Base-by-base conservation (phyloP, 306 rosid genomes). In the Cercis canadensis region DNA sequence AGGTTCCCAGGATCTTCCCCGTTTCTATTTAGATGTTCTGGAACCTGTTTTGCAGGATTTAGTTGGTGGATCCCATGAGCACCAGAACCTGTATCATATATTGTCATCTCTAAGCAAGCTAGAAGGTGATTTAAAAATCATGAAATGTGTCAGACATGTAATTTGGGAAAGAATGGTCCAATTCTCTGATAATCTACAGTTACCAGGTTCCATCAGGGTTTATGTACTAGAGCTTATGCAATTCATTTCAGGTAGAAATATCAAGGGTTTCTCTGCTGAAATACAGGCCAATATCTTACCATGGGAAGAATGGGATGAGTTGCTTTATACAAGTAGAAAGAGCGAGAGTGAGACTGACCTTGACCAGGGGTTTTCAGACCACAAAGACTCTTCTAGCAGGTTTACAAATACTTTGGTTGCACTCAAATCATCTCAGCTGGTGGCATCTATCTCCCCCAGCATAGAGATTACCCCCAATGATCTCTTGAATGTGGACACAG, bases 271-370 rank as follows among this genome's bases (percentile, higher is more conserved):
- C 76, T 86, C 96, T 59, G 47, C 90, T 11, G 90, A 81, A 75
- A 76, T 87, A 62, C 84, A 86, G 49, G 84, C 84, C 70, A 89
- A 77, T 67, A 77, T 94, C 62, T 63, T 55, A 63, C 92, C 92
- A 8, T 94, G 97, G 99, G 97, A 94, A 80, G 97, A 89, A 41
- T 94, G 99, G 97, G 90, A 87, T 67, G 91, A 78, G 76, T 68
- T 75, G 74, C 87, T 87, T 59, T 67, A 39, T 77, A 70, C 80
- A 70, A 43, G 75, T 43, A 80, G 79, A 39, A 84, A 83, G 56
- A 56, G 76, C 29, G 85, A 91, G 81, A 56, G 76, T 39, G 85
- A 91, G 81, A 75, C 77, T 43, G 72, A 75, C 70, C 68, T 72
- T 59, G 73, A 75, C 72, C 82, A 70, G 82, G 82, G 83, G 50